phyloP scores from a whole-genome alignment of 192 early-diverging fungal species.

The Podila minutissima region DNA sequence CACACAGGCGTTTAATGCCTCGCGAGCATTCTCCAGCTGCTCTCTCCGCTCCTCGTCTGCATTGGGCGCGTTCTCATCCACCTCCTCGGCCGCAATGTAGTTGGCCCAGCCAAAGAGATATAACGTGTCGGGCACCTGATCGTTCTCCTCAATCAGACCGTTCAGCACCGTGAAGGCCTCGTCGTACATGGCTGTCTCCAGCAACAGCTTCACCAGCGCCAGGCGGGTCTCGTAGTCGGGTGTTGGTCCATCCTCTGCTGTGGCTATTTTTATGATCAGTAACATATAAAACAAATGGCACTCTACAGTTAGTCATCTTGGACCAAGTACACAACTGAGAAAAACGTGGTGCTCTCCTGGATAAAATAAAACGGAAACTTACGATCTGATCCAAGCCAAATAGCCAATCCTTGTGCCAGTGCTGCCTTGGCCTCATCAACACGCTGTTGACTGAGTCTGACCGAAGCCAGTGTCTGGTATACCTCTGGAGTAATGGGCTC shows the following conservation, averaged over 20 bases:
- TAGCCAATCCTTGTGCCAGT: conserved; percentile 70
- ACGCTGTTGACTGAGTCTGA: conserved; percentile 86
- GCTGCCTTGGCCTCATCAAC: conserved; percentile 80
- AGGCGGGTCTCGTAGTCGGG: conserved; percentile 90
- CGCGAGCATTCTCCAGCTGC: conserved; percentile 76
- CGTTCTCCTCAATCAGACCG: conserved; percentile 88
- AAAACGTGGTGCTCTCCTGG: no score
- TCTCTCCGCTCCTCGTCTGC: conserved; percentile 62
- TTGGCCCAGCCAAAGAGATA: conserved; percentile 97
- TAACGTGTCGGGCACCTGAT: conserved; percentile 92
- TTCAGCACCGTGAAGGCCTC: conserved; percentile 85
- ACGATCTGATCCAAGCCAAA: conserved; percentile 76
- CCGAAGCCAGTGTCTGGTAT: conserved; percentile 89
- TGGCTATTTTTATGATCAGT: conserved; percentile 6
- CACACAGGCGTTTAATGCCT: conserved; percentile 76
- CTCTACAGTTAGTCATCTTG: conserved; percentile 11
- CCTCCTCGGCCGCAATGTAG: conserved; percentile 75
- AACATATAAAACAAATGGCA: conserved; percentile 3
- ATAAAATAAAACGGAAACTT: not conserved
- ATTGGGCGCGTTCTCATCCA: conserved; percentile 17
- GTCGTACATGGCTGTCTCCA: conserved; percentile 85
- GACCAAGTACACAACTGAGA: conserved; percentile 7
- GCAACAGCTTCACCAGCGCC: conserved; percentile 81
- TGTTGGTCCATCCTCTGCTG: conserved; percentile 57
- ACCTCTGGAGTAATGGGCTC: conserved; percentile 85